Evolutionary conservation across 768 basidiomycete genomes (phyloP).

Genomic region (Mycena albidolilacea): DNA sequence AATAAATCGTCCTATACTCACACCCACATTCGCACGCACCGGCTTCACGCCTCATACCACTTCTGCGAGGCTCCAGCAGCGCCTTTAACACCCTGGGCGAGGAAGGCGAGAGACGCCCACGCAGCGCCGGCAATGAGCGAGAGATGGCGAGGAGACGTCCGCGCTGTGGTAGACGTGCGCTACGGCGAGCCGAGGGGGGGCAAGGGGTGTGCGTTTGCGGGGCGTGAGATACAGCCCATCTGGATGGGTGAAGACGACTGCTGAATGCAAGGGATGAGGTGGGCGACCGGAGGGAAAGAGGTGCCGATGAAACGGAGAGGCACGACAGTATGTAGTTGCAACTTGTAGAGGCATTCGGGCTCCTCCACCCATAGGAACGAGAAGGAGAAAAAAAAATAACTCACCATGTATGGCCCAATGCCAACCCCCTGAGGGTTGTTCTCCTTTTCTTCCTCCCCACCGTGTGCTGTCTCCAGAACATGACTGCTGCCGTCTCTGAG

Average conservation of each 20-base stretch:
- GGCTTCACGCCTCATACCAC: not conserved
- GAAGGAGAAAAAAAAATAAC: not conserved
- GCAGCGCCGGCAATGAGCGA: not conserved
- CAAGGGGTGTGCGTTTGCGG: not conserved
- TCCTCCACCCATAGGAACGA: not conserved
- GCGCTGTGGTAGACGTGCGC: not conserved
- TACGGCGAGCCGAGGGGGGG: not conserved
- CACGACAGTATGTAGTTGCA: not conserved
- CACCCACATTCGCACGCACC: not conserved
- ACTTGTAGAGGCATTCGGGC: not conserved
- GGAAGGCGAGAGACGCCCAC: not conserved
- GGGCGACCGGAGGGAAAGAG: not conserved
- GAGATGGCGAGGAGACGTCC: not conserved
- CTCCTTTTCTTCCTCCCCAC: not conserved
- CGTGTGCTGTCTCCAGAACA: not conserved
- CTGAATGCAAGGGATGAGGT: not conserved
- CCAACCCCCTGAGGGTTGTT: not conserved
- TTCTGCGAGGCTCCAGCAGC: not conserved
- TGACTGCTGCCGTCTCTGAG: not conserved
- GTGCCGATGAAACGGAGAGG: not conserved
- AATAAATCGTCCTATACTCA: not conserved
- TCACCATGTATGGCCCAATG: not conserved
- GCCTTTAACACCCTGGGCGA: not conserved
- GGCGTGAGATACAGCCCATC: not conserved
- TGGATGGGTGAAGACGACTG: constrained; percentile 2